A percentile compares a stretch with the other conserved stretches of the same genome.
Evolutionary conservation across 768 basidiomycete genomes (phyloP).

Genomic region (Favolaschia claudopus): DNA sequence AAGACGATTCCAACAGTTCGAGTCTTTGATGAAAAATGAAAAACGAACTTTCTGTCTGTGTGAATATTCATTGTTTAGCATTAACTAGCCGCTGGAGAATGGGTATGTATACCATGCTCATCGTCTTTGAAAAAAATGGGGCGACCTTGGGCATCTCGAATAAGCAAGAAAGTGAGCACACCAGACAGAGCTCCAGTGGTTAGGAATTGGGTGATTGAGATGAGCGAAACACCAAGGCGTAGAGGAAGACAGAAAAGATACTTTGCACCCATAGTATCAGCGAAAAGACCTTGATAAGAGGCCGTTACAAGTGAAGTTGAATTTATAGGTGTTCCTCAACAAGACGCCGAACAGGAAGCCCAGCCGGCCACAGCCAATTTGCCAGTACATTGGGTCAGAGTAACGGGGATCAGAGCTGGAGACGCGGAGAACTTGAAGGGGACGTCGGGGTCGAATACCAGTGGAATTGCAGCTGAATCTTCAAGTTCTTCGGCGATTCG

Average conservation of each 20-base stretch:
- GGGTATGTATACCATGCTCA: too few relatives aligned
- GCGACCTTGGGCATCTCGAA: constrained; percentile 35
- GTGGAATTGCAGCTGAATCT: too few relatives aligned
- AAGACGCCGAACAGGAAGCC: too few relatives aligned
- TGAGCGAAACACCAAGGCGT: constrained; percentile 48
- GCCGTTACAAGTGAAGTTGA: not conserved
- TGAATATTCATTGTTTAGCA: too few relatives aligned
- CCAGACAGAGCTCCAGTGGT: constrained; percentile 40
- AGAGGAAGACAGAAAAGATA: constrained; percentile 54
- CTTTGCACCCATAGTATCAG: constrained; percentile 46
- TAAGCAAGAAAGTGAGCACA: constrained; percentile 36
- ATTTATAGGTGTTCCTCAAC: constrained; percentile 1
- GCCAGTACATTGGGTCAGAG: too few relatives aligned
- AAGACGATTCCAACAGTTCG: constrained; percentile 39
- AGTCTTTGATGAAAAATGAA: not conserved
- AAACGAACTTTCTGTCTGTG: too few relatives aligned
- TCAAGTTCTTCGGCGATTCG: too few relatives aligned
- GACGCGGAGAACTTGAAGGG: too few relatives aligned
- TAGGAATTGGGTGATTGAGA: constrained; percentile 50
- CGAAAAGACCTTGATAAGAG: constrained; percentile 4
- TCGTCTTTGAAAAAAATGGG: not conserved
- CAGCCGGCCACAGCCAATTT: too few relatives aligned
- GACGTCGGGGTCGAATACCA: too few relatives aligned
- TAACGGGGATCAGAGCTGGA: too few relatives aligned
- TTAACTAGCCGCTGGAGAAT: too few relatives aligned